Evolutionary conservation across 305 asterid species (phyloP).

Genomic region (Rubia peregrina): DNA sequence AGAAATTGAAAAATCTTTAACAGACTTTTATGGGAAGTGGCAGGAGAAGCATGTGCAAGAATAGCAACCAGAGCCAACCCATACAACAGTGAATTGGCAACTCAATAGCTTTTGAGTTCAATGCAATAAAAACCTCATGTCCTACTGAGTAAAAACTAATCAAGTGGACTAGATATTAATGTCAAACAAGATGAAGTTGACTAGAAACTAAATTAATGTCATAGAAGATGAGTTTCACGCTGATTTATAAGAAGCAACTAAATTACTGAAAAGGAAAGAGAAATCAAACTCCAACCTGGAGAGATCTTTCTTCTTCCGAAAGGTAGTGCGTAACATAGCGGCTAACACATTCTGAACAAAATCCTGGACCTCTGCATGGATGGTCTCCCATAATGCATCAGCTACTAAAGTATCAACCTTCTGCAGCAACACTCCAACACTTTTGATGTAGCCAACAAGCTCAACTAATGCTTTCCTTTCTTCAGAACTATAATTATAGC

Average conservation of each 20-base stretch:
- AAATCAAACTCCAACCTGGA: constrained; percentile 50
- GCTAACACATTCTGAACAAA: constrained; percentile 95
- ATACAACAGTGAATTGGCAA: no score
- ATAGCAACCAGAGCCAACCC: neutral
- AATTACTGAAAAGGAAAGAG: neutral
- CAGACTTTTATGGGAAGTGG: neutral
- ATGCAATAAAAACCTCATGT: neutral
- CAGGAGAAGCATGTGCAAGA: no score
- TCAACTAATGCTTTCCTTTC: constrained; percentile 93
- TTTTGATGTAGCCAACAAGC: constrained; percentile 91
- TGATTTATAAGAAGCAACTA: neutral
- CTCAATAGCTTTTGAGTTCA: neutral
- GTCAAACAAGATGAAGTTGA: neutral
- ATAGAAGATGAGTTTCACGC: neutral
- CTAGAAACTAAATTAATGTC: neutral
- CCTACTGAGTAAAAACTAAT: neutral
- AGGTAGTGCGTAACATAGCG: constrained; percentile 80
- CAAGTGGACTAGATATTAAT: neutral
- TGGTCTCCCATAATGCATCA: constrained; percentile 98
- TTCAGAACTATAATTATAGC: constrained; percentile 77
- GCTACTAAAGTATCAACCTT: constrained; percentile 87
- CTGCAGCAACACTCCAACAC: constrained; percentile 81
- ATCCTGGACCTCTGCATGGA: constrained; percentile 97
- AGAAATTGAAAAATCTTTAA: neutral
- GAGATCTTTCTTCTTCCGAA: constrained; percentile 92